These are phyloP conservation scores for Quercus suber DNA, from an alignment of 306 rosid genomes.

Conservation along the genomic window DNA sequence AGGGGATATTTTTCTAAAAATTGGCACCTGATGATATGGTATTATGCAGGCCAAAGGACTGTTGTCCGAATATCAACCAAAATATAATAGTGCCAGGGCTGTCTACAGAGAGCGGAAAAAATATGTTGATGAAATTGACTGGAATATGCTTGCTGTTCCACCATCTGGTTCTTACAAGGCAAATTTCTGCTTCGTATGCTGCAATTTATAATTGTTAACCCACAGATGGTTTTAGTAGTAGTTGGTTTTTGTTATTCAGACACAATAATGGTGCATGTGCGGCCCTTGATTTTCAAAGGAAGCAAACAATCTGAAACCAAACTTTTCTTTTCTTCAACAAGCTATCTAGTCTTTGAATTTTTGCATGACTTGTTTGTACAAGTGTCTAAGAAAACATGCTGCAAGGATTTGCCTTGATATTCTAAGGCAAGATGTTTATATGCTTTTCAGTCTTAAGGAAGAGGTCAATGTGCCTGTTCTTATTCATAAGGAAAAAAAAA, in stretches of 20 bases:
- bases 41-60: conserved; percentile 86
- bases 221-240: neutral
- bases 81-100: conserved; percentile 89
- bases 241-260: conserved; percentile 19
- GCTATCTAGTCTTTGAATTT: neutral
- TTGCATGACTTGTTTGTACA: neutral
- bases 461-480: neutral
- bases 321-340: neutral
- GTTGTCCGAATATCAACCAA: conserved; percentile 89
- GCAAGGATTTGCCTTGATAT: neutral
- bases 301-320: neutral
- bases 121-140: conserved; percentile 81
- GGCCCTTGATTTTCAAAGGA: neutral
- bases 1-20: conserved; percentile 2
- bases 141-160: conserved; percentile 94
- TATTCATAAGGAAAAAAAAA: too few relatives aligned
- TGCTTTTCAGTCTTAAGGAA: neutral
- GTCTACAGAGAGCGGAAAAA: conserved; percentile 94
- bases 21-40: conserved; percentile 27
- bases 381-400: neutral
- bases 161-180: conserved; percentile 88
- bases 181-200: conserved; percentile 30
- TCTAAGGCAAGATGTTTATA: neutral
- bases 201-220: conserved; percentile 4
- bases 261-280: conserved; percentile 3